Base-by-base conservation (phyloP, 2,329 filamentous ascomycete species). In the Fusarium sp. region DNA sequence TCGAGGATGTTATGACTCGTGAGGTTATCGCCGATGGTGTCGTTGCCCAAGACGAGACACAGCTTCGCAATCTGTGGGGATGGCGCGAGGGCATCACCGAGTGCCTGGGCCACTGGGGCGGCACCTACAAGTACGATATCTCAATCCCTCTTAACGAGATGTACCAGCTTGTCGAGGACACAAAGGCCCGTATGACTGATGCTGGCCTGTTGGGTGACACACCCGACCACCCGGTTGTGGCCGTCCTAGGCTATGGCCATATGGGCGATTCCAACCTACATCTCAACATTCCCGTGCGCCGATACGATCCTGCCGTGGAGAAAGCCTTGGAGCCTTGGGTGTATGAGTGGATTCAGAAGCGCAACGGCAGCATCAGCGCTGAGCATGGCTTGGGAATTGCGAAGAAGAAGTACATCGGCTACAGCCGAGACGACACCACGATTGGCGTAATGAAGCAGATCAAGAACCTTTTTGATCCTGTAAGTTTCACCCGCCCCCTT, bases 241-340 rank as follows among this genome's bases (percentile, higher is more conserved):
- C 91, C 60, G 94, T 97, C n/a, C 89, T 97, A 20, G 96, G 96
- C 20, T 99, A 97, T 77, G 96, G 96, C 34, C 96, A 99, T 79
- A 98, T 99, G 94, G 97, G 96, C 38, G 96, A 99, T 80, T 89
- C 92, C 5, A 99, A 99, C 80, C 81, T 99, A 70, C 97, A 99
- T 81, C 85, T 99, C 71, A 99, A 99, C 80, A 88, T 99, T 34
- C 87, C 92, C 2, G 91, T 93, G 18, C 84, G 94, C 65, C 83
- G 90, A 65, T 98, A 96, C 80, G 93, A 96, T 80, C 92, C 94
- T 81, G 85, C 88, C 58, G 93, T 99, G 28, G 96, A 99, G 82
- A 88, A 92, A 80, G 84, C 88, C 28, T 86, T 99, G 38, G 96
- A 99, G 83, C 96, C 97, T 0, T 99, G 92, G 82, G 93, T 99